These are phyloP conservation scores for Ormosia semicastrata DNA, from an alignment of 306 rosid species.

Conservation along the genomic window DNA sequence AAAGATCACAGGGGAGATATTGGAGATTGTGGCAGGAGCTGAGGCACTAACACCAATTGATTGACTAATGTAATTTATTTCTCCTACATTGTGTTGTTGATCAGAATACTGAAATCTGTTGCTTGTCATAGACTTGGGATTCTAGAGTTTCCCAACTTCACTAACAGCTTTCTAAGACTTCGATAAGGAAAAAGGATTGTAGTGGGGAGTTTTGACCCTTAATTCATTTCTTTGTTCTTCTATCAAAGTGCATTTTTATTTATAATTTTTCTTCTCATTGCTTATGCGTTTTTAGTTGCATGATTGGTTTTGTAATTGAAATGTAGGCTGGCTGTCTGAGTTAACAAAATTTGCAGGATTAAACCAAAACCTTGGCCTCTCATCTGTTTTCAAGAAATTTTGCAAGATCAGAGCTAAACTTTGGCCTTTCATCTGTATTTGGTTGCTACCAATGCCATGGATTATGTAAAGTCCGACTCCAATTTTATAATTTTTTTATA, in stretches of 20 bases:
- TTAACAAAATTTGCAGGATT: not conserved
- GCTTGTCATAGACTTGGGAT: not conserved
- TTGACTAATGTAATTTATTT: slow-evolving; percentile 17
- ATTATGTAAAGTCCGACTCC: too few species aligned
- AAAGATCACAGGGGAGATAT: slow-evolving; percentile 69
- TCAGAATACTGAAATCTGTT: not conserved
- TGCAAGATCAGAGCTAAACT: not conserved
- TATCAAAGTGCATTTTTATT: not conserved
- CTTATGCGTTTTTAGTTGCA: not conserved
- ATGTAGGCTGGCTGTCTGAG: not conserved
- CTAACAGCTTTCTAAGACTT: not conserved
- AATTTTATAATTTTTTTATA: too few species aligned
- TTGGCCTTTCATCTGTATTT: not conserved
- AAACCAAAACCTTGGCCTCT: not conserved
- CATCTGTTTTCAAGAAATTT: not conserved
- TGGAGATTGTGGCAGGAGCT: slow-evolving; percentile 88
- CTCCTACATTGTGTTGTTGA: not conserved
- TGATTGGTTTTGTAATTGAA: slow-evolving; percentile 4
- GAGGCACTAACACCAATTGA: slow-evolving; percentile 56
- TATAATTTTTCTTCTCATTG: not conserved
- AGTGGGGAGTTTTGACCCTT: slow-evolving; percentile 6
- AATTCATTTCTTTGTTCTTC: slow-evolving; percentile 11
- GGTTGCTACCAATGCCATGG: not conserved
- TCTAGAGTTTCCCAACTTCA: slow-evolving; percentile 17
- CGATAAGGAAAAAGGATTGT: not conserved